A percentile compares a stretch with the other conserved stretches of the same genome.
Evolutionary conservation across 2,329 filamentous ascomycete species (phyloP).

Genomic region (Rutstroemia sp.): DNA sequence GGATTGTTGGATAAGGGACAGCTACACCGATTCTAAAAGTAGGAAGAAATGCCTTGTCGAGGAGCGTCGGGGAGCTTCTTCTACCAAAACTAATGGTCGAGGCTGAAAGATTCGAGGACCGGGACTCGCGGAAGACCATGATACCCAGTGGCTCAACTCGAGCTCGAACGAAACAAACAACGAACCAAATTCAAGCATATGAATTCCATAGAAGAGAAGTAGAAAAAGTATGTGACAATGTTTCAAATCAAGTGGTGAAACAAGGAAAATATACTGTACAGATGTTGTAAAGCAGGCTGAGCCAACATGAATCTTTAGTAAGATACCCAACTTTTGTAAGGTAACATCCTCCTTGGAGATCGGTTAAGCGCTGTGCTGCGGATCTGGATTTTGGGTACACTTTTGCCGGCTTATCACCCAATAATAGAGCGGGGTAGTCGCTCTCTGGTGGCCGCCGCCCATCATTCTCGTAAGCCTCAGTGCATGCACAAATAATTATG

Average conservation of each 20-base stretch:
- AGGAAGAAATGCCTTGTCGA: constrained; percentile 1
- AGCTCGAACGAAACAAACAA: not conserved
- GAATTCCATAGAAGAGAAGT: not conserved
- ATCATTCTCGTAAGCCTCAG: not conserved
- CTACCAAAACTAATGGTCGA: not conserved
- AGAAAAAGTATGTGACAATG: too few relatives aligned
- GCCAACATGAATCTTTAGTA: not conserved
- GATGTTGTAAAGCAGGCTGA: not conserved
- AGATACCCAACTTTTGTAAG: not conserved
- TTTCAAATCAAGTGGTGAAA: too few relatives aligned
- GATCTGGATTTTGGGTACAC: not conserved
- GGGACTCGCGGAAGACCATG: constrained; percentile 3
- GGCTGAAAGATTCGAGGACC: not conserved
- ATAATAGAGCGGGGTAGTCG: not conserved
- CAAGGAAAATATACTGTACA: not conserved
- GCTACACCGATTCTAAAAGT: not conserved
- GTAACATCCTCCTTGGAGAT: not conserved
- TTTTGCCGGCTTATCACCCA: not conserved
- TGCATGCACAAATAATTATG: not conserved
- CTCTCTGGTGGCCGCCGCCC: not conserved
- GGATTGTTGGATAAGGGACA: not conserved
- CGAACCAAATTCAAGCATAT: not conserved
- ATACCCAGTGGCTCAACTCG: not conserved
- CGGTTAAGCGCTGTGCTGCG: not conserved
- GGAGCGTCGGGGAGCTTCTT: constrained; percentile 1